These are phyloP conservation scores for Casuarina equisetifolia DNA, from an alignment of 306 rosid species.

Conservation along the genomic window DNA sequence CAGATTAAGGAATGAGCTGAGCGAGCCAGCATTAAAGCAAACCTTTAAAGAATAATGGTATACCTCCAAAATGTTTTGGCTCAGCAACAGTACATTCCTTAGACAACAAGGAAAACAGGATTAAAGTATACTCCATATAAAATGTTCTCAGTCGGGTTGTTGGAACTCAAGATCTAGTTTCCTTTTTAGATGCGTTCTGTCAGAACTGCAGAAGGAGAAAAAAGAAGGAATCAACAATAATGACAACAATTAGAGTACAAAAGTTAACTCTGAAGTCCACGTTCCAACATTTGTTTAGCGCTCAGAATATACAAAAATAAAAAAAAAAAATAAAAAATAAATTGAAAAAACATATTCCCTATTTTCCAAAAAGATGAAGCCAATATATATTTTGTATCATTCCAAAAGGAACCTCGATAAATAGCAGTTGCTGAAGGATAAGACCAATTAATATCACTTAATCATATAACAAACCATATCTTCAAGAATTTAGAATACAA, in stretches of 20 bases:
- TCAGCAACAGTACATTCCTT: slow-evolving; percentile 16
- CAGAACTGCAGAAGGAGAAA: slow-evolving; percentile 66
- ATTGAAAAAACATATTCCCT: not conserved
- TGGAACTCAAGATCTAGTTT: slow-evolving; percentile 93
- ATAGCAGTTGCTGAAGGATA: not conserved
- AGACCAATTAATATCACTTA: not conserved
- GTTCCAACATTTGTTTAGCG: not conserved
- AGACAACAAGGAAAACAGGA: slow-evolving; percentile 13
- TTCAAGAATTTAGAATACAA: not conserved
- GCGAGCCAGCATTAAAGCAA: slow-evolving; percentile 12
- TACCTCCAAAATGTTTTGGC: slow-evolving; percentile 25
- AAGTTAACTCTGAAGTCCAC: slow-evolving; percentile 2
- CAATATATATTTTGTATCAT: slow-evolving; percentile 7
- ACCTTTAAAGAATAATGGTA: slow-evolving; percentile 13
- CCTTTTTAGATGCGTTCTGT: slow-evolving; percentile 86
- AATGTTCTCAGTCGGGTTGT: slow-evolving; percentile 51
- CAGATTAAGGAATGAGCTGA: slow-evolving; percentile 17
- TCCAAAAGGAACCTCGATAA: slow-evolving; percentile 7
- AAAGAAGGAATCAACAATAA: slow-evolving; percentile 20
- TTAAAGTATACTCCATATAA: slow-evolving; percentile 18
- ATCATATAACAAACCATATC: not conserved
- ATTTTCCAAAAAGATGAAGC: not conserved
- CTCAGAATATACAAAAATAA: not conserved
- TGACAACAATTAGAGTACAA: slow-evolving; percentile 10
- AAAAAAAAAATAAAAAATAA: not conserved